Base-by-base conservation (phyloP, 2,329 filamentous ascomycete species). In the Trichoderma brevicompactum region DNA sequence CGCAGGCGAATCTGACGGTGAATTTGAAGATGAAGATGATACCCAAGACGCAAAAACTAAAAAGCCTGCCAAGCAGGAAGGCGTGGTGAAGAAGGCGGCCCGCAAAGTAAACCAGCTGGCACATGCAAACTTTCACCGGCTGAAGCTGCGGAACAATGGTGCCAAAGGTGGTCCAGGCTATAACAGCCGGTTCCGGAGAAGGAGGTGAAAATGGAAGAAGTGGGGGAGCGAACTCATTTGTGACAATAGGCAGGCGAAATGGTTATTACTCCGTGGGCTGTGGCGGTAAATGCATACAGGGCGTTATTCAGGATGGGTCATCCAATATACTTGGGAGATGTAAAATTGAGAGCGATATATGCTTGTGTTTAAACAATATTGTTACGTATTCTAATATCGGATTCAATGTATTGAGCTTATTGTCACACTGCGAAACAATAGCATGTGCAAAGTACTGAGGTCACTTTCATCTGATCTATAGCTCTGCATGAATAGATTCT, bases 41-140 rank as follows among this genome's bases (percentile, higher is more conserved):
- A 58, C 52, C 23, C 46, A 61, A 28, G 67, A 74, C 60, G 62
- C n/a, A 58, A 68, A 58, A 36, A 48, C 43, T 7, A 38, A 52
- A 63, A 70, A 70, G 65, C 66, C 70, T 13, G 69, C 72, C 12
- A 71, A 74, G 67, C 77, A 79, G 68, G 79, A 79, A 43, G 80
- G 80, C 15, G 74, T 76, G 41, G 79, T 87, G 50, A 83, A 82
- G 73, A 85, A 83, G 73, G 79, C 79, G 6, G 80, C 78, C 28
- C 82, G 82, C 70, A 90, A 89, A 77, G 85, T 90, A 56, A 88
- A 85, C 71, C 86, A 86, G 68, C 75, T 87, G 69, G 87, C 87
- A 13, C 84, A 89, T 70, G 82, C 86, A 67, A 90, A 90, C 77
- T 90, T 89, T 75, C 87, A 87, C 74, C 78, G 85, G 64, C 74